A percentile compares a stretch with the other conserved stretches of the same genome.
Evolutionary conservation across 2,329 filamentous ascomycete species (phyloP).

Genomic region (Xylariaceae sp.): DNA sequence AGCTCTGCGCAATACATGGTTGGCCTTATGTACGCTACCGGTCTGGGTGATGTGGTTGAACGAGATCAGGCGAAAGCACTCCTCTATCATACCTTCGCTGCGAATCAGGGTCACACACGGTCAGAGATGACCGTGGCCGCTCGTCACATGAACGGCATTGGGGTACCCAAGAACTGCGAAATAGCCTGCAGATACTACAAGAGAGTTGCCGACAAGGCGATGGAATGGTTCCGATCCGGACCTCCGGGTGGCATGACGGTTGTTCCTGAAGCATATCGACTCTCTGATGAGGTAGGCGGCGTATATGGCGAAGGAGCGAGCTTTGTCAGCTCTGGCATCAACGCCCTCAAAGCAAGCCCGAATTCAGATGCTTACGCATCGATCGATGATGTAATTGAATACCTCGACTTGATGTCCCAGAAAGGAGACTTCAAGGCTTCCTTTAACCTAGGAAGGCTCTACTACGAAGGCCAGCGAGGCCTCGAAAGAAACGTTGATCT

Average conservation of each 20-base stretch:
- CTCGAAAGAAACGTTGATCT: constrained; percentile 74
- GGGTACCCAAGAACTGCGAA: constrained; percentile 84
- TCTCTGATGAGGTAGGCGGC: constrained; percentile 89
- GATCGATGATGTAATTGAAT: constrained; percentile 93
- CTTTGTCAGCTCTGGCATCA: constrained; percentile 82
- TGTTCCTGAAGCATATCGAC: constrained; percentile 78
- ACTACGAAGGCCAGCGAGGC: constrained; percentile 84
- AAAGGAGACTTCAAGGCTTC: constrained; percentile 90
- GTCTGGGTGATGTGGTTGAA: constrained; percentile 79
- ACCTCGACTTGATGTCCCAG: constrained; percentile 85
- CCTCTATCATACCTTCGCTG: constrained; percentile 93
- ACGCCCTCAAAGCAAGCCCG: constrained; percentile 74
- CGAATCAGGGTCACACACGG: constrained; percentile 78
- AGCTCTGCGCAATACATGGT: constrained; percentile 95
- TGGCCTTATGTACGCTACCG: constrained; percentile 93
- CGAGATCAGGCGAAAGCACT: constrained; percentile 89
- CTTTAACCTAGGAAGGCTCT: constrained; percentile 81
- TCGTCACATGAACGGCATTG: constrained; percentile 83
- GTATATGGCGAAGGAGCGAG: constrained; percentile 96
- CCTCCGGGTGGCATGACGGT: constrained; percentile 86
- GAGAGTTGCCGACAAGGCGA: constrained; percentile 89
- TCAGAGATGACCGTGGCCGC: constrained; percentile 95
- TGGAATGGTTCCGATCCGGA: constrained; percentile 84
- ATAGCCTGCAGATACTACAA: constrained; percentile 88
- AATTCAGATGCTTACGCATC: constrained; percentile 84